Evolutionary conservation across 2,329 filamentous ascomycete genomes (phyloP), one percentile per base, ranked within the genome.

Genomic region (Nemania serpens): DNA sequence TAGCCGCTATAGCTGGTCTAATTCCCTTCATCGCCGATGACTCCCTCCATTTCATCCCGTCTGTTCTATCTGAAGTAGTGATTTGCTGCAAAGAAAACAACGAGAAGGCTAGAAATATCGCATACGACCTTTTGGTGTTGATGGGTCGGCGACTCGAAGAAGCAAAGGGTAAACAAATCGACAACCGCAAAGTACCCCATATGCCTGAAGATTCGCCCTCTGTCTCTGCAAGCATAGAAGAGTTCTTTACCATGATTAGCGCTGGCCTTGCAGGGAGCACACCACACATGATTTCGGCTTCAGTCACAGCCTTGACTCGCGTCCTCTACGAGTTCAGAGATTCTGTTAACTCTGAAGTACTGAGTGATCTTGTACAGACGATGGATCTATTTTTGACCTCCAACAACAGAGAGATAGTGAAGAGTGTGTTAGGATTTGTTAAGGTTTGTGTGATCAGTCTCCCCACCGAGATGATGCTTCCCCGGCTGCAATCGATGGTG

Each of bases 1-100:
- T 98, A 37, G 84, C 91, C 5, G 93, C 95, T 3, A 89, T 98
- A 49, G 80, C 89, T 29, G 89, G 92, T 58, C 83, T 98, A 52
- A 82, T 98, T 18, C 88, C 91, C 10, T 89, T 90, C 70, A 82
- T 97, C 5, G 91, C 93, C 13, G 81, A 86, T 47, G 82, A 84
- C 13, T 91, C 92, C 43, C 86, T 99, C 33, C 91, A 97, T 75
- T 98, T 99, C 77, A 94, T 99, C 63, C 93, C 95, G 1, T 87
- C 91, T 1, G 87, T 97, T 48, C 83, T 99, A 5, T 93, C 93
- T 3, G 95, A 99, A 77, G 92, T 98, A 36, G 93, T 99, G 54
- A 93, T 99, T 64, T 91, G 91, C 64, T 96, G 93, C 78, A 99
- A 99, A 76, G 95, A 99, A 78, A 92, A 95, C 72, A 99, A 99